These are phyloP conservation scores for Linnemannia zychae DNA, from an alignment of 192 early-diverging fungal species.

Conservation along the genomic window DNA sequence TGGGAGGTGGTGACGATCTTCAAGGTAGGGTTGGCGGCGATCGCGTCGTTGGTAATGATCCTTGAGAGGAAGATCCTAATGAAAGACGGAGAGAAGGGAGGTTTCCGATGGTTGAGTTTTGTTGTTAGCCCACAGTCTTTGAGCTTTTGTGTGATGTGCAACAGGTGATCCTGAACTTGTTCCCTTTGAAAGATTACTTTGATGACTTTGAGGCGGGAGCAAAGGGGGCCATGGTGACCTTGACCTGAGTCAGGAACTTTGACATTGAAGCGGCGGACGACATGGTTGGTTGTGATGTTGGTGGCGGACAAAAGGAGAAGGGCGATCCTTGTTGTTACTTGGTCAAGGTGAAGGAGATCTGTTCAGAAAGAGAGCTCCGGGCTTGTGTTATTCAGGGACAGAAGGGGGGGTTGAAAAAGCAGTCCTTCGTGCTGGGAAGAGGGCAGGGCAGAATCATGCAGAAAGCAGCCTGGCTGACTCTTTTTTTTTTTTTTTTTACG, in stretches of 20 bases:
- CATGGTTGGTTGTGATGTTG: slow-evolving; percentile 20
- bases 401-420: neutral
- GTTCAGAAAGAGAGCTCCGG: neutral
- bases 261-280: slow-evolving; percentile 41
- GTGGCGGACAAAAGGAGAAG: neutral
- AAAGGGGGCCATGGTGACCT: slow-evolving; percentile 66
- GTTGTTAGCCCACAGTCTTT: neutral
- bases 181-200: slow-evolving; percentile 52
- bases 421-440: neutral
- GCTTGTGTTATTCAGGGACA: neutral
- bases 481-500: too few relatives aligned
- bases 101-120: neutral
- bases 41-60: slow-evolving; percentile 62
- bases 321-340: neutral
- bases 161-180: neutral
- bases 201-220: slow-evolving; percentile 60
- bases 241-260: slow-evolving; percentile 63
- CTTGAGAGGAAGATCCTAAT: slow-evolving; percentile 65
- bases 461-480: too few relatives aligned
- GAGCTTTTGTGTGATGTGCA: neutral
- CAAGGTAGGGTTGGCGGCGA: slow-evolving; percentile 59
- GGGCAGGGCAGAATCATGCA: neutral
- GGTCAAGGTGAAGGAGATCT: slow-evolving; percentile 2
- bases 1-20: slow-evolving; percentile 63
- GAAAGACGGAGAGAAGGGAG: neutral